These are phyloP conservation scores for Phytopythium oedochilum DNA, from an alignment of 352 stramenopile species.

Conservation along the genomic window DNA sequence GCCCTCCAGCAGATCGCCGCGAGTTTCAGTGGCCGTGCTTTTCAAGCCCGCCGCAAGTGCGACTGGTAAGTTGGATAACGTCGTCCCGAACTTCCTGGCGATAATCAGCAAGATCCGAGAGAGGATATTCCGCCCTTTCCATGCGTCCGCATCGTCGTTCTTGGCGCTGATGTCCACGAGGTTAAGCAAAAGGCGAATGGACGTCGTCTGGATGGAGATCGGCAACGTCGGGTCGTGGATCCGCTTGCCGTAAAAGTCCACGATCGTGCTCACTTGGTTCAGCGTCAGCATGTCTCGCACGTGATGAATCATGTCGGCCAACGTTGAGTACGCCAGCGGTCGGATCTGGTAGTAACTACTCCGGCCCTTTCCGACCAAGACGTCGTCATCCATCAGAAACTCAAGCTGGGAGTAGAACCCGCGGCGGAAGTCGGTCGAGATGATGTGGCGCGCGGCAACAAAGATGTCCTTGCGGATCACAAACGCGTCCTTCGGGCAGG, in stretches of 20 bases:
- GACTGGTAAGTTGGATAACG: conserved; percentile 68
- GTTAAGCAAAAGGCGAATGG: conserved; percentile 94
- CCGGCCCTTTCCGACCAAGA: conserved; percentile 88
- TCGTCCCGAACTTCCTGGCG: conserved; percentile 92
- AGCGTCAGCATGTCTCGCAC: conserved; percentile 93
- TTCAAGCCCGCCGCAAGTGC: conserved; percentile 56
- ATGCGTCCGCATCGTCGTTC: conserved; percentile 89
- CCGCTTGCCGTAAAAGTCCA: conserved; percentile 92
- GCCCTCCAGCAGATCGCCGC: conserved; percentile 70
- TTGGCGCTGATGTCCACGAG: conserved; percentile 96
- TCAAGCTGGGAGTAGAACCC: conserved; percentile 96
- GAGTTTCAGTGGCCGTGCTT: conserved; percentile 30
- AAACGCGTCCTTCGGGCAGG: conserved; percentile 94
- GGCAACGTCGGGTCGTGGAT: conserved; percentile 92
- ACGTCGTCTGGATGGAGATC: conserved; percentile 95
- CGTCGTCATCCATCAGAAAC: conserved; percentile 93
- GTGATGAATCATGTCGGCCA: conserved; percentile 98
- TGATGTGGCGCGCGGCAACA: conserved; percentile 94
- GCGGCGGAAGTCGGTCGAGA: conserved; percentile 96
- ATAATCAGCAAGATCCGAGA: conserved; percentile 91
- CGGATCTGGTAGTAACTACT: conserved; percentile 89
- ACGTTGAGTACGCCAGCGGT: conserved; percentile 94
- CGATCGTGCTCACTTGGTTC: conserved; percentile 93
- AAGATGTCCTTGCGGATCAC: conserved; percentile 96
- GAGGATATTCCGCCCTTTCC: conserved; percentile 87